A percentile compares a stretch with the other conserved stretches of the same genome.
Evolutionary conservation across 495 filamentous ascomycete species (phyloP).

Genomic region (Xylaria sp.): DNA sequence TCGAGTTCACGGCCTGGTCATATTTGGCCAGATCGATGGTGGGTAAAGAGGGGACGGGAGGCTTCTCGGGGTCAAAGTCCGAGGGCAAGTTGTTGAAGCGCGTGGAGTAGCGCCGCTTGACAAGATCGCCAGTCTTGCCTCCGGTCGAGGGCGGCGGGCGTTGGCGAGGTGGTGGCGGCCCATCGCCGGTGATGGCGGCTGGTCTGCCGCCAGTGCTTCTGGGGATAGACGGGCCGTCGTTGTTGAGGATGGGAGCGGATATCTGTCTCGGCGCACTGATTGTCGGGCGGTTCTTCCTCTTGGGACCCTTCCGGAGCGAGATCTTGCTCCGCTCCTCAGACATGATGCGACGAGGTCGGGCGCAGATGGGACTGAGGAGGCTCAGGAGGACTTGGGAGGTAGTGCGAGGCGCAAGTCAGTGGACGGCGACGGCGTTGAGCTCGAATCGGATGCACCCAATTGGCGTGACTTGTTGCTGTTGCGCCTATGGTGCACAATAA

Average conservation of each 20-base stretch:
- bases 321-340: conserved; percentile 77
- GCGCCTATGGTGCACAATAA: background rate
- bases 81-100: conserved; percentile 77
- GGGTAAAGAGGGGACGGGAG: conserved; percentile 71
- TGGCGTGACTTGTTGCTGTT: background rate
- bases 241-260: conserved; percentile 64
- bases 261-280: conserved; percentile 89
- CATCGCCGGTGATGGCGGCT: conserved; percentile 36
- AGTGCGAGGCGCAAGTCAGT: background rate
- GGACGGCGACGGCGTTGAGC: background rate
- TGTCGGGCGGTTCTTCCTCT: conserved; percentile 75
- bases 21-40: conserved; percentile 58
- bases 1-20: conserved; percentile 53
- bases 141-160: conserved; percentile 51
- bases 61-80: conserved; percentile 68
- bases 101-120: conserved; percentile 92
- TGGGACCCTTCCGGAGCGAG: conserved; percentile 80
- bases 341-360: conserved; percentile 40
- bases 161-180: conserved; percentile 48
- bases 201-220: conserved; percentile 45
- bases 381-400: background rate
- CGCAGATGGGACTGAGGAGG: background rate
- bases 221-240: conserved; percentile 38
- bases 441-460: background rate
- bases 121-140: conserved; percentile 82